These are phyloP conservation scores for Rhodotorula mucilaginosa DNA, from an alignment of 1,284 basidiomycete genomes.

Conservation along the genomic window DNA sequence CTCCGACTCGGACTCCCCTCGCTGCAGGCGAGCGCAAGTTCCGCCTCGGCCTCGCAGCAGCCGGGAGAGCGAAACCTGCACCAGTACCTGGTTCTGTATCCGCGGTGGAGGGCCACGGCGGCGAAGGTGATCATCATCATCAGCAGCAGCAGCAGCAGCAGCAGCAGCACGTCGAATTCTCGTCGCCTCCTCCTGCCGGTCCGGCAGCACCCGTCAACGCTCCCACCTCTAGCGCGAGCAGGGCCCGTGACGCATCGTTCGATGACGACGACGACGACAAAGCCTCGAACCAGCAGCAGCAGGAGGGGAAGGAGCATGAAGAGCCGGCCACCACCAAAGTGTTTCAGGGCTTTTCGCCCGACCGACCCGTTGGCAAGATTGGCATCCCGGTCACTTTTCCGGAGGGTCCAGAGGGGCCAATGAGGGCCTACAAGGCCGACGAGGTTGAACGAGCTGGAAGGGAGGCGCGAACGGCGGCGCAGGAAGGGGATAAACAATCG, in stretches of 20 bases:
- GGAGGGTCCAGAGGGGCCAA: background rate
- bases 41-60: slow-evolving; percentile 17
- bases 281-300: background rate
- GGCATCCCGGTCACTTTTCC: slow-evolving; percentile 16
- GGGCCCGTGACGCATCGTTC: background rate
- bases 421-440: background rate
- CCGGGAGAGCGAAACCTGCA: background rate
- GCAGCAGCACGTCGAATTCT: background rate
- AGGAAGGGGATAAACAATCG: background rate
- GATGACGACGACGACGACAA: background rate
- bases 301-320: background rate
- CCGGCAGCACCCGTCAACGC: background rate
- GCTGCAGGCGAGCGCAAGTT: background rate
- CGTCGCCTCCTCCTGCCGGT: background rate
- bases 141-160: too few species aligned
- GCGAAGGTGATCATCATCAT: too few species aligned
- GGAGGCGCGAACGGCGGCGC: background rate
- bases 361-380: slow-evolving; percentile 18
- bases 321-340: slow-evolving; percentile 5
- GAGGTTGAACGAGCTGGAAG: background rate
- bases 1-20: background rate
- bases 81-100: background rate
- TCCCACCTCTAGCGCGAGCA: background rate
- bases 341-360: slow-evolving; percentile 15
- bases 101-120: too few species aligned